A percentile compares a stretch with the other conserved stretches of the same genome.
Conservation (phyloP, 148 eudicot species). For the Camellia lanceoleosa region DNA sequence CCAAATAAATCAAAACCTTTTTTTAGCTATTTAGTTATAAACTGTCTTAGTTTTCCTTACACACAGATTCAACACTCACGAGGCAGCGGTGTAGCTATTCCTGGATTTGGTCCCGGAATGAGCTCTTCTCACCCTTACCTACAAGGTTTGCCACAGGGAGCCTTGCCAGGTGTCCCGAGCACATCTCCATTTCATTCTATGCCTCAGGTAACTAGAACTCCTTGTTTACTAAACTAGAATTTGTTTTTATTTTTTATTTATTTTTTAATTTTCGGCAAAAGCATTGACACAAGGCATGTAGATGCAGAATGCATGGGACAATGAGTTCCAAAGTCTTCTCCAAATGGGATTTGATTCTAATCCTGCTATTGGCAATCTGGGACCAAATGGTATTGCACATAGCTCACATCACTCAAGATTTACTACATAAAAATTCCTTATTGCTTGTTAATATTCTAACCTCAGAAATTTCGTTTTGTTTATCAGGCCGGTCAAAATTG, state of each 20-base stretch:
- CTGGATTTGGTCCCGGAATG: slow-evolving; percentile 60
- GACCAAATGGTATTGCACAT: slow-evolving; percentile 57
- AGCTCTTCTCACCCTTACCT: slow-evolving; percentile 52
- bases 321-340: slow-evolving; percentile 77
- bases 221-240: neutral
- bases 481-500: slow-evolving; percentile 58
- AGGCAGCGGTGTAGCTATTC: slow-evolving; percentile 38
- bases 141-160: slow-evolving; percentile 45
- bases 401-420: neutral
- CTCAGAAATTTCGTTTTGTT: neutral
- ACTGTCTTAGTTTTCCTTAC: slow-evolving; percentile 10
- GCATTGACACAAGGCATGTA: neutral
- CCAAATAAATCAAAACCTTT: neutral
- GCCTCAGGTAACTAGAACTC: slow-evolving; percentile 51
- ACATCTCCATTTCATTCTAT: slow-evolving; percentile 50
- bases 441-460: neutral
- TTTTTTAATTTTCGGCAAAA: neutral
- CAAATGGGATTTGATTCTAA: slow-evolving; percentile 80
- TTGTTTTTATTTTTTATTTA: no score
- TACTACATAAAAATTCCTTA: neutral
- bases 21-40: neutral
- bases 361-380: slow-evolving; percentile 50
- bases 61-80: slow-evolving; percentile 57
- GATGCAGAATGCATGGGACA: slow-evolving; percentile 65
- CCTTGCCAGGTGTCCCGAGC: slow-evolving; percentile 39